Percentiles rank a stretch among this genome's conserved stretches.
Conservation (phyloP, 2,329 filamentous ascomycete species). For the Pseudopyrenochaeta lycopersici region DNA sequence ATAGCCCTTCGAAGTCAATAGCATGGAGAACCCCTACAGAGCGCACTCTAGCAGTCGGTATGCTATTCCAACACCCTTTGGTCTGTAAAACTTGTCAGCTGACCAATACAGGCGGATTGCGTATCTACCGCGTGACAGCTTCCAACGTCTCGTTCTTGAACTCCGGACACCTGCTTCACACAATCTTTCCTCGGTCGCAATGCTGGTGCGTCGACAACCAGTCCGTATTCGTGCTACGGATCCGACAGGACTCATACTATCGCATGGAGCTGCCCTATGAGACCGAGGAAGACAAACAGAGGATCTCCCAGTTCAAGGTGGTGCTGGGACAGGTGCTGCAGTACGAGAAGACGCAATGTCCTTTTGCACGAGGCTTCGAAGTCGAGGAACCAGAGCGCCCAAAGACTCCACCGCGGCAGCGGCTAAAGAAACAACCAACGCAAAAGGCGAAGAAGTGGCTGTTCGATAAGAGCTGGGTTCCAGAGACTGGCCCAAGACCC, state of each 20-base stretch:
- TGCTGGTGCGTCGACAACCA: conserved; percentile 92
- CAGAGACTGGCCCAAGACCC: conserved; percentile 50
- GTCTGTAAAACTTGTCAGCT: conserved; percentile 4
- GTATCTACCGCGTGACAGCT: conserved; percentile 85
- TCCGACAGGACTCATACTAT: conserved; percentile 85
- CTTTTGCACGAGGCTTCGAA: conserved; percentile 80
- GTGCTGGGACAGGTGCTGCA: conserved; percentile 77
- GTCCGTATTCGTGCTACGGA: conserved; percentile 86
- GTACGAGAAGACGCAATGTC: conserved; percentile 88
- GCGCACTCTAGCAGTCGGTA: conserved; percentile 81
- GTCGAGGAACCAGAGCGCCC: conserved; percentile 76
- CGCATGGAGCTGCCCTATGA: conserved; percentile 82
- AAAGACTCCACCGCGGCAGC: conserved; percentile 62
- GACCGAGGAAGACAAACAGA: conserved; percentile 68
- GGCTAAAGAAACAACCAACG: conserved; percentile 66
- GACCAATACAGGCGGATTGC: conserved; percentile 68
- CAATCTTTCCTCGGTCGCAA: conserved; percentile 88
- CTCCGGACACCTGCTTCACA: conserved; percentile 82
- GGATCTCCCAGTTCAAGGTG: conserved; percentile 72
- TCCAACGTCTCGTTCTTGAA: conserved; percentile 84
- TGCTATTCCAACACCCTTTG: conserved; percentile 29
- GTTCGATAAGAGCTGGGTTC: conserved; percentile 58
- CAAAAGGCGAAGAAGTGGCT: conserved; percentile 61
- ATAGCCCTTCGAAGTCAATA: conserved; percentile 68
- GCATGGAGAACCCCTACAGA: conserved; percentile 80